phyloP scores from a whole-genome alignment of 2,329 filamentous ascomycete species.

The Neocatenulostroma microsporum region DNA sequence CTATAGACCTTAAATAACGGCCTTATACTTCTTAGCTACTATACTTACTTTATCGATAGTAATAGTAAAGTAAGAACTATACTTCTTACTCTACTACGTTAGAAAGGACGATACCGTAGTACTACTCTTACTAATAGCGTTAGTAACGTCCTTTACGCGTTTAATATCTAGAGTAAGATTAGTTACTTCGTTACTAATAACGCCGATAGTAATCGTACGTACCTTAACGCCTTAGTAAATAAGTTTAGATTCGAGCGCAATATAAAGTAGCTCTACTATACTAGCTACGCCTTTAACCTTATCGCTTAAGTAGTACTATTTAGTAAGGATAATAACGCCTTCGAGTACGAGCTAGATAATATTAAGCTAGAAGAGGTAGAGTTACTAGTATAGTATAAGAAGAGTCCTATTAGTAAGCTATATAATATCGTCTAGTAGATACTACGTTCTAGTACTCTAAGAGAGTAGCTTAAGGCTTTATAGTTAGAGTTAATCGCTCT shows the following conservation, averaged over 20 bases:
- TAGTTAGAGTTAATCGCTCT: constrained; percentile 6
- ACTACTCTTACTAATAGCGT: constrained; percentile 4
- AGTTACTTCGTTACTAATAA: constrained; percentile 15
- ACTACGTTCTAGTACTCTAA: constrained; percentile 6
- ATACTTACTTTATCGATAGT: constrained; percentile 12
- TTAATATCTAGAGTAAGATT: constrained; percentile 5
- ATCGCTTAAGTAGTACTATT: constrained; percentile 10
- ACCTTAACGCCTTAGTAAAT: constrained; percentile 3
- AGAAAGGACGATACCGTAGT: constrained; percentile 10
- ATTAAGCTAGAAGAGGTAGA: constrained; percentile 7
- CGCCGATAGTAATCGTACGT: constrained; percentile 13
- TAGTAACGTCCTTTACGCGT: constrained; percentile 7
- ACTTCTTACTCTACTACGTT: constrained; percentile 9
- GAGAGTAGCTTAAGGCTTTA: constrained; percentile 3
- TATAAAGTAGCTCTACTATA: constrained; percentile 7
- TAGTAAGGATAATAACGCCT: constrained; percentile 7
- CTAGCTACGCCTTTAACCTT: constrained; percentile 14
- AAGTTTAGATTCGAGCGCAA: constrained; percentile 7
- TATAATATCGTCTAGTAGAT: constrained; percentile 12
- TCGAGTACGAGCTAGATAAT: constrained; percentile 6
- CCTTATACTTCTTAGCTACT: constrained; percentile 10
- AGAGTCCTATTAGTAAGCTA: constrained; percentile 9
- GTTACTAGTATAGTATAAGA: constrained; percentile 8
- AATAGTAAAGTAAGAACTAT: constrained; percentile 5
- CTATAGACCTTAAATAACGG: constrained; percentile 15